Evolutionary conservation across 169 alveolate genomes (phyloP), one percentile per base, ranked within the genome.

Genomic region (Babesia caballi): DNA sequence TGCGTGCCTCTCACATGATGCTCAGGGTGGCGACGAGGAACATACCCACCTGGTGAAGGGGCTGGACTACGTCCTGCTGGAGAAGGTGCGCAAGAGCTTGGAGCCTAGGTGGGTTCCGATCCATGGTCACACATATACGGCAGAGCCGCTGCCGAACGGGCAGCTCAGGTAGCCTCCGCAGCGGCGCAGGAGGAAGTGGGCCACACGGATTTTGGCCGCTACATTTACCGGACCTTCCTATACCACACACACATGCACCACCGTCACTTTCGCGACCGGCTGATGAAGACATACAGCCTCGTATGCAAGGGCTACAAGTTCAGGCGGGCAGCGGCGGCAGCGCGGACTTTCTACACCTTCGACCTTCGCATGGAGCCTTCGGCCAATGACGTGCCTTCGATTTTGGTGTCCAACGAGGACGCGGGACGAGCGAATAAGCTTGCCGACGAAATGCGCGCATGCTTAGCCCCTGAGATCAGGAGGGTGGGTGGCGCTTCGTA

Each of bases 21-120:
- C n/a, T 60, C 50, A 88, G 93, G 93, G 93, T 21, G 93, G 91
- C 28, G 91, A 88, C 58, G 87, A 65, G 14, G 93, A 88, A 30
- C 89, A 78, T 44, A 88, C 93, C 1, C 91, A 88, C 56, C 73
- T 84, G 41, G 93, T 88, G 21, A 88, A 88, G 77, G 93, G 93
- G 11, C 83, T 88, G 80, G 93, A 88, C 60, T 88, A 80, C 41
- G 56, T 69, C 40, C 73, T 88, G 23, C 82, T 88, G 68, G 83
- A 88, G 53, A 83, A 88, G 70, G 88, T 88, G 15, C 63, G 90
- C 41, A 84, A 72, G 40, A 81, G 76, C 38, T 73, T 86, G 40
- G 70, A 12, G 3, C 65, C 65, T 9, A 58, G 32, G 73, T 54
- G 12, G 12, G 69, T 40, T 6, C 7, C 1, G 8, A 15, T 69